Evolutionary conservation across 164 flowering plant species (phyloP).

Genomic region (Nelumbo lutea): DNA sequence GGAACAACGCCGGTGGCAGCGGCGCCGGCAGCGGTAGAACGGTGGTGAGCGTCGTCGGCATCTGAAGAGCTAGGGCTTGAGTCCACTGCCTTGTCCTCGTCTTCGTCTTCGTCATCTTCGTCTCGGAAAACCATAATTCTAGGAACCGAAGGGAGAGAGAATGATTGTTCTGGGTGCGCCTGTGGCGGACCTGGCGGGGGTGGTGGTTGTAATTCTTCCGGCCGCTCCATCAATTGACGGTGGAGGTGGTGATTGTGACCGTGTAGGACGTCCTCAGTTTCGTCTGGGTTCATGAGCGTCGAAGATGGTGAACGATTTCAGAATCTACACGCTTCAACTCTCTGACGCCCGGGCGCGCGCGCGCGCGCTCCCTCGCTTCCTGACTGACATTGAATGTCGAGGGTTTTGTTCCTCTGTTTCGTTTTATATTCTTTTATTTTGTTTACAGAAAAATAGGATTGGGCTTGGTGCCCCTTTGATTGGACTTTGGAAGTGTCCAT

Average conservation of each 20-base stretch:
- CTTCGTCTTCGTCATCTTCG: background rate
- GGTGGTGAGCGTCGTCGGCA: background rate
- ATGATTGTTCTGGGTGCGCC: background rate
- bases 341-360: too few relatives aligned
- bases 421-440: too few relatives aligned
- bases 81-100: slow-evolving; percentile 6
- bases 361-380: too few relatives aligned
- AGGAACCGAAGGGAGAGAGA: background rate
- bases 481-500: too few relatives aligned
- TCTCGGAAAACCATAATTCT: background rate
- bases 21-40: slow-evolving; percentile 4
- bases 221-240: background rate
- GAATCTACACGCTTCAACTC: background rate
- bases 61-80: slow-evolving; percentile 26
- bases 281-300: background rate
- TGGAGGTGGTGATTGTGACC: background rate
- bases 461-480: too few relatives aligned
- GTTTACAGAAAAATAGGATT: too few relatives aligned
- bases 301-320: background rate
- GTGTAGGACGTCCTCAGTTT: background rate
- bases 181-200: background rate
- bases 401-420: too few relatives aligned
- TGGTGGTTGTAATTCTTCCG: background rate
- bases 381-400: too few relatives aligned
- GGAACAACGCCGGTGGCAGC: background rate